Evolutionary conservation across 306 rosid species (phyloP).

Genomic region (Morella rubra): DNA sequence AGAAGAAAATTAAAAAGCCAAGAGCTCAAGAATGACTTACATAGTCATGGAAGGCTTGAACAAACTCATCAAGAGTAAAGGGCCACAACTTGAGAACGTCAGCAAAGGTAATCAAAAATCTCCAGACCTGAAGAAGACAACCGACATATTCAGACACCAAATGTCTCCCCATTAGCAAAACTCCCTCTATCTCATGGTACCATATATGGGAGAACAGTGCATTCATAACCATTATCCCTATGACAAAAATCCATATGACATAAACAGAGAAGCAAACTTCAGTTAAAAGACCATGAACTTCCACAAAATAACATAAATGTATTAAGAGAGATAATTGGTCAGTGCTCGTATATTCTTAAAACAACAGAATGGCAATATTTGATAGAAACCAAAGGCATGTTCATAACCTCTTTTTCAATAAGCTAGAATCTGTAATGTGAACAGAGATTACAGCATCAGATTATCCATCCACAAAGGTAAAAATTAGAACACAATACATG

Average conservation of each 20-base stretch:
- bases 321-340: background rate
- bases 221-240: background rate
- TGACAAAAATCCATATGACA: background rate
- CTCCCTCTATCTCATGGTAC: background rate
- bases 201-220: conserved; percentile 1
- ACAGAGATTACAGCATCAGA: background rate
- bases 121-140: conserved; percentile 76
- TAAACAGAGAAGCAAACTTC: background rate
- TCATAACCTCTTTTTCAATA: background rate
- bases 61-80: conserved; percentile 91
- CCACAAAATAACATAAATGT: background rate
- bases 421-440: background rate
- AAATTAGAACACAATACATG: background rate
- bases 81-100: conserved; percentile 97
- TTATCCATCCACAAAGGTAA: background rate
- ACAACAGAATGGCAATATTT: background rate
- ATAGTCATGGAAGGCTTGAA: conserved; percentile 94
- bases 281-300: background rate
- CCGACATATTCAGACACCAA: conserved; percentile 23
- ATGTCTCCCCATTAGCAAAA: conserved; percentile 17
- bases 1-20: conserved; percentile 25
- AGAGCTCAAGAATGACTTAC: conserved; percentile 49
- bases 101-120: conserved; percentile 88
- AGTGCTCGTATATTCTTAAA: background rate
- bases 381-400: background rate